A percentile compares a stretch with the other conserved stretches of the same genome.
phyloP scores from a whole-genome alignment of 2,329 filamentous ascomycete species.

The Pseudogymnoascus sp. region DNA sequence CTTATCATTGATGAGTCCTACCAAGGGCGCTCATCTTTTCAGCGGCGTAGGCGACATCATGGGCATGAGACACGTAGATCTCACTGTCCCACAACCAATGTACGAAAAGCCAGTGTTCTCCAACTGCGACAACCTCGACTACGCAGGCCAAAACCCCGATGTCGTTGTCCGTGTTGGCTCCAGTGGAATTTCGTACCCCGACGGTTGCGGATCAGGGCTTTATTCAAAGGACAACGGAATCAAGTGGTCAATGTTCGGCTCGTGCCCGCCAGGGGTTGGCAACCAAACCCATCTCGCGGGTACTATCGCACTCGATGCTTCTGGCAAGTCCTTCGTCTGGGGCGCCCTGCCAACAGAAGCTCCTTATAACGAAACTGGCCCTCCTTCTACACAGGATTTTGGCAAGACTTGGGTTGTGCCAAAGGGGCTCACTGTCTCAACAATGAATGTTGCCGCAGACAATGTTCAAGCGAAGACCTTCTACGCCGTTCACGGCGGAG shows the following conservation, averaged over 20 bases:
- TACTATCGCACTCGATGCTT: conserved; percentile 15
- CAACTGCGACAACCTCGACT: conserved; percentile 23
- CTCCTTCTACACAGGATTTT: conserved; percentile 13
- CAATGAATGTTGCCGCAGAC: conserved; percentile 14
- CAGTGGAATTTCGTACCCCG: conserved; percentile 12
- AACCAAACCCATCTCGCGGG: conserved; percentile 13
- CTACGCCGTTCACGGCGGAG: conserved; percentile 13
- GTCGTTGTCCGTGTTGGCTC: conserved; percentile 14
- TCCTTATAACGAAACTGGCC: conserved; percentile 12
- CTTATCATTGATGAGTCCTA: conserved; percentile 17
- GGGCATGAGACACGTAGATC: conserved; percentile 21
- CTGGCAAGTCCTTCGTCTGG: conserved; percentile 15
- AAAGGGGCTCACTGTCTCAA: conserved; percentile 12
- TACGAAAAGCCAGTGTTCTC: conserved; percentile 18
- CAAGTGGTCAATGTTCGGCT: conserved; percentile 13
- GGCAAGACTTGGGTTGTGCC: conserved; percentile 14
- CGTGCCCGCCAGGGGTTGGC: conserved; percentile 12
- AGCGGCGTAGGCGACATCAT: conserved; percentile 23
- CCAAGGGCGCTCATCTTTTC: conserved; percentile 19
- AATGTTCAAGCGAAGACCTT: conserved; percentile 16
- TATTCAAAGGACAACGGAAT: conserved; percentile 15
- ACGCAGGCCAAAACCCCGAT: conserved; percentile 20
- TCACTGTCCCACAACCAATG: conserved; percentile 15
- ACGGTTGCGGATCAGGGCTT: conserved; percentile 14
- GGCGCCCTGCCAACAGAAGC: conserved; percentile 3